These are phyloP conservation scores for Citrus cavaleriei DNA, from an alignment of 345 rosid species.

Conservation along the genomic window DNA sequence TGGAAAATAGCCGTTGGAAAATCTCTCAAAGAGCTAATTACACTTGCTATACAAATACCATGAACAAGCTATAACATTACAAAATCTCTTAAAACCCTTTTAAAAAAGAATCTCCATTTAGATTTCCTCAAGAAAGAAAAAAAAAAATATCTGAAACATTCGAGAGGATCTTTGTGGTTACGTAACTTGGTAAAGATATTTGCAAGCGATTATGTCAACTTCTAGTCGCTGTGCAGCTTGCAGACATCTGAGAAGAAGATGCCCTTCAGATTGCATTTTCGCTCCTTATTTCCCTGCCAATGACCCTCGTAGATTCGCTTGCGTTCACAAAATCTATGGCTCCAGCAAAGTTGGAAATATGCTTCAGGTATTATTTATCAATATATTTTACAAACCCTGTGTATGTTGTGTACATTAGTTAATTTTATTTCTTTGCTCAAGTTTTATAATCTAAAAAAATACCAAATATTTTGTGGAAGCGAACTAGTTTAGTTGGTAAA, in stretches of 20 bases:
- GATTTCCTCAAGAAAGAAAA: neutral
- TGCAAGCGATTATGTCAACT: neutral
- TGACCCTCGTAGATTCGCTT: slow-evolving; percentile 55
- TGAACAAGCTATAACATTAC: neutral
- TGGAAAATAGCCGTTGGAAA: slow-evolving; percentile 36
- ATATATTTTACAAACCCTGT: too few relatives aligned
- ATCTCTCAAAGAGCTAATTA: neutral
- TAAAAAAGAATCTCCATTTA: neutral
- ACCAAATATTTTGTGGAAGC: too few relatives aligned
- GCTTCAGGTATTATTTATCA: slow-evolving; percentile 44
- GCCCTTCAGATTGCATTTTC: slow-evolving; percentile 62
- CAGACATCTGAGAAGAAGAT: slow-evolving; percentile 67
- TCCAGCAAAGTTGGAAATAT: slow-evolving; percentile 70
- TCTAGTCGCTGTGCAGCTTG: slow-evolving; percentile 57
- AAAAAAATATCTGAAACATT: neutral
- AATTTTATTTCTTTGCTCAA: too few relatives aligned
- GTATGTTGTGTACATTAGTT: neutral
- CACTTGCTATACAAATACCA: neutral
- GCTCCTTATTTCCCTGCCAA: slow-evolving; percentile 56
- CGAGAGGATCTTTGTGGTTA: neutral
- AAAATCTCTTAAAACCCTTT: neutral
- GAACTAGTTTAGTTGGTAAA: too few relatives aligned
- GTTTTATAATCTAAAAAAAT: too few relatives aligned
- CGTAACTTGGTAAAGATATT: neutral
- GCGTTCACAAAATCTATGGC: slow-evolving; percentile 63